Evolutionary conservation across 441 rosid species (phyloP).

Genomic region (Viola pubescens): DNA sequence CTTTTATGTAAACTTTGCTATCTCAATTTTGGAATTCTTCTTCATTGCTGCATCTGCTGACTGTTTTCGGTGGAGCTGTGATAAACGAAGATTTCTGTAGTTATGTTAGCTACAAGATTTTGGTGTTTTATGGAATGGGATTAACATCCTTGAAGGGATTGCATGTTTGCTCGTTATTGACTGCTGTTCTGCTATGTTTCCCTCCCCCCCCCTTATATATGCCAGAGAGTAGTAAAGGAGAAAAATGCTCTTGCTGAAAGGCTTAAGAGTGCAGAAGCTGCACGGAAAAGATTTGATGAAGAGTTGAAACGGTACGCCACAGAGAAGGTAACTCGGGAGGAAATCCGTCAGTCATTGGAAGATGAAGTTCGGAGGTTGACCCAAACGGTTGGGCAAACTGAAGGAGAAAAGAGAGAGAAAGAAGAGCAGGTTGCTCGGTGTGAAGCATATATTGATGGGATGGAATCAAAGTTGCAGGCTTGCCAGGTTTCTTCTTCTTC

Average conservation of each 20-base stretch:
- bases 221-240: conserved; percentile 87
- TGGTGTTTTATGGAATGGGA: not conserved
- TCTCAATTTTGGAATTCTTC: no score
- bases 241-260: conserved; percentile 87
- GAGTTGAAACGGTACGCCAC: conserved; percentile 77
- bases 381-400: conserved; percentile 80
- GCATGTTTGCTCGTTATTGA: conserved; percentile 7
- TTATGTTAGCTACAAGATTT: no score
- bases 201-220: conserved; percentile 15
- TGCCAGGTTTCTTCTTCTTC: conserved; percentile 58
- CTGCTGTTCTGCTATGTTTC: conserved; percentile 6
- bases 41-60: no score
- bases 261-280: conserved; percentile 82
- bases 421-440: conserved; percentile 91
- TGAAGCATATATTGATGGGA: conserved; percentile 92
- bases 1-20: no score
- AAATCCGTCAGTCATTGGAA: conserved; percentile 82
- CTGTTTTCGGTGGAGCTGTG: no score
- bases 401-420: conserved; percentile 91
- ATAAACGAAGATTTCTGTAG: no score
- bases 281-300: conserved; percentile 86
- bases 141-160: conserved; percentile 8
- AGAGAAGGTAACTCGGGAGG: conserved; percentile 82
- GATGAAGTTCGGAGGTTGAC: conserved; percentile 79
- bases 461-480: conserved; percentile 87